Conservation (phyloP, 106 monocot genomes). For the Alisma plantagoaquatica region DNA sequence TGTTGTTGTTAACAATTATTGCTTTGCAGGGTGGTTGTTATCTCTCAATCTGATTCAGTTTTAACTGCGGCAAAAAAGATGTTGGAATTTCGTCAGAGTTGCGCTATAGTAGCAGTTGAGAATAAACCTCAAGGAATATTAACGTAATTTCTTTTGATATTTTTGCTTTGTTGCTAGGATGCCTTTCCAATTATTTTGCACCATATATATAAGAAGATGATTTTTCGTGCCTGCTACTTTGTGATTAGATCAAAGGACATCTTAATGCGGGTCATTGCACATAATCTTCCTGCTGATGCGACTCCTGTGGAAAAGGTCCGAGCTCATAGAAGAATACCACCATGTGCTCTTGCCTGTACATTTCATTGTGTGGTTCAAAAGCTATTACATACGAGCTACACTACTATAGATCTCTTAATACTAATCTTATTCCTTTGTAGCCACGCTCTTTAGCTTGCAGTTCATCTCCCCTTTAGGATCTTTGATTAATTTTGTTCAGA, state of each 20-base stretch:
- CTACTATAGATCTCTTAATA: too few species aligned
- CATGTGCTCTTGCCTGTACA: too few species aligned
- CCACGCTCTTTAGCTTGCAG: too few species aligned
- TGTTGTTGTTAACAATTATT: not conserved
- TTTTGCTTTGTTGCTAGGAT: too few species aligned
- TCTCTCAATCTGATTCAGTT: slow-evolving; percentile 62
- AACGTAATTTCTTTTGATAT: slow-evolving; percentile 45
- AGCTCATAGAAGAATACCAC: too few species aligned
- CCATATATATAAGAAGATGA: too few species aligned
- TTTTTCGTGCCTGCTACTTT: not conserved
- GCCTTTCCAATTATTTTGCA: too few species aligned
- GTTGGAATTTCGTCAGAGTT: slow-evolving; percentile 55
- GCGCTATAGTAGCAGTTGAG: slow-evolving; percentile 50
- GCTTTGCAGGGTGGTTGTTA: slow-evolving; percentile 37
- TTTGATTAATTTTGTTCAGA: too few species aligned
- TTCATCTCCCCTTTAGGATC: too few species aligned
- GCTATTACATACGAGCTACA: too few species aligned
- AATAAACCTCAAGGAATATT: slow-evolving; percentile 70
- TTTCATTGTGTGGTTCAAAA: too few species aligned
- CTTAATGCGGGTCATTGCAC: slow-evolving; percentile 60
- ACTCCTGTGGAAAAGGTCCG: slow-evolving; percentile 12
- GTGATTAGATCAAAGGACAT: slow-evolving; percentile 52
- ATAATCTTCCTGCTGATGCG: slow-evolving; percentile 55
- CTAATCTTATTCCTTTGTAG: too few species aligned
- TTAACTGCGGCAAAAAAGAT: slow-evolving; percentile 72